These are phyloP conservation scores for Colletotrichum shisoi DNA, from an alignment of 2,329 filamentous ascomycete genomes.

Conservation along the genomic window DNA sequence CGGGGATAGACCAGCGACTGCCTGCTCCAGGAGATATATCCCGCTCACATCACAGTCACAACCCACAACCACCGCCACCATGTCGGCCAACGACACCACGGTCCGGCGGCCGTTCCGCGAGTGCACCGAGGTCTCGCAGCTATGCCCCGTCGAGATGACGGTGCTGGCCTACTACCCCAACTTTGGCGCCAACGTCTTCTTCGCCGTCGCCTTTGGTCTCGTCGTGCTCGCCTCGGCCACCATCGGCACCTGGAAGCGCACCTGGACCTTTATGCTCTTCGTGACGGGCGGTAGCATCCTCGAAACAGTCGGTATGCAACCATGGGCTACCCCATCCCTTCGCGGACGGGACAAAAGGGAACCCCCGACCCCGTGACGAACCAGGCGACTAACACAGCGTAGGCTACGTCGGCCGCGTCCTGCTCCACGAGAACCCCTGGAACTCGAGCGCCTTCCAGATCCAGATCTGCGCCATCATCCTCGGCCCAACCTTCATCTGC, in stretches of 20 bases:
- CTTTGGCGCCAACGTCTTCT: slow-evolving; percentile 63
- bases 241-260: slow-evolving; percentile 59
- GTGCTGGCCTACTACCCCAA: slow-evolving; percentile 66
- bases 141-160: slow-evolving; percentile 61
- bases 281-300: slow-evolving; percentile 59
- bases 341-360: slow-evolving; percentile 11
- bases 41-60: too few relatives aligned
- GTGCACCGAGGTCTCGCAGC: slow-evolving; percentile 52
- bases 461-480: slow-evolving; percentile 67
- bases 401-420: slow-evolving; percentile 64
- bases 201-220: slow-evolving; percentile 59
- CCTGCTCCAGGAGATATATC: background rate
- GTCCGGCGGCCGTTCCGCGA: slow-evolving; percentile 39
- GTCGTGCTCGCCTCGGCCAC: slow-evolving; percentile 53
- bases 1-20: background rate
- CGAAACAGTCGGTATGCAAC: slow-evolving; percentile 58
- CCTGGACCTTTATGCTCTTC: slow-evolving; percentile 63
- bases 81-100: slow-evolving; percentile 33
- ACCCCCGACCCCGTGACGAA: background rate
- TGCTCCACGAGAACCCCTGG: slow-evolving; percentile 64
- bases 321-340: background rate
- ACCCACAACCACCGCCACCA: background rate
- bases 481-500: slow-evolving; percentile 68
- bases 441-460: slow-evolving; percentile 62
- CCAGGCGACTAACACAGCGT: slow-evolving; percentile 7